phyloP scores from a whole-genome alignment of 768 basidiomycete genomes.

The Clitopilus passeckerianus region DNA sequence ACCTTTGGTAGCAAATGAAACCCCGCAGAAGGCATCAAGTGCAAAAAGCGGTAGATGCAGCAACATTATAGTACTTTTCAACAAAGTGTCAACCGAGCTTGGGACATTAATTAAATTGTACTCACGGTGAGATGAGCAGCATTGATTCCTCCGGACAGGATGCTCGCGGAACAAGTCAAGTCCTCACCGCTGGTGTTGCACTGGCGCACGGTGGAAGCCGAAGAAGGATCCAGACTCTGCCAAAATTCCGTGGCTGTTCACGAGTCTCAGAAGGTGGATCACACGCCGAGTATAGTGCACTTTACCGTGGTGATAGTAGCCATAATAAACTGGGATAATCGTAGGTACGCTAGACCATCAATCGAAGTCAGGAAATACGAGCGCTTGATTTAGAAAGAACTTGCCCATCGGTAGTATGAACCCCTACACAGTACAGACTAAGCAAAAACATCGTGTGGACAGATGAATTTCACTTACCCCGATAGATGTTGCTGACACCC shows the following conservation, averaged over 20 bases:
- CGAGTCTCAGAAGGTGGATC: background rate
- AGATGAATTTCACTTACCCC: constrained; percentile 26
- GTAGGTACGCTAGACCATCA: constrained; percentile 32
- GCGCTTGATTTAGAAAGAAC: too few relatives aligned
- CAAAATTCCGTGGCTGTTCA: background rate
- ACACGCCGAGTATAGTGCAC: background rate
- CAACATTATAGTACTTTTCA: background rate
- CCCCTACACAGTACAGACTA: constrained; percentile 25
- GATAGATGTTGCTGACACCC: constrained; percentile 28
- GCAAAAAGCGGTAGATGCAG: background rate
- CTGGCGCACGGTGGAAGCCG: background rate
- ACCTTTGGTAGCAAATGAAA: too few relatives aligned
- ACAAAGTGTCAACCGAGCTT: background rate
- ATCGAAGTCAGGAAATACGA: background rate
- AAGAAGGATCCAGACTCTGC: background rate
- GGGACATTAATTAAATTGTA: background rate
- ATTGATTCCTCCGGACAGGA: background rate
- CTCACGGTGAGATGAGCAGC: background rate
- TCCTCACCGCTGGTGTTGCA: background rate
- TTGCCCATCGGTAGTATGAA: constrained; percentile 45
- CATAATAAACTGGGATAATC: constrained; percentile 38
- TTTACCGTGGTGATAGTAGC: constrained; percentile 43
- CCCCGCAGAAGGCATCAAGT: background rate
- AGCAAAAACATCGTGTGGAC: background rate
- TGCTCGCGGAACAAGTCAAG: background rate